These are phyloP conservation scores for Colletotrichum simmondsii DNA, from an alignment of 2,329 filamentous ascomycete genomes.

Conservation along the genomic window DNA sequence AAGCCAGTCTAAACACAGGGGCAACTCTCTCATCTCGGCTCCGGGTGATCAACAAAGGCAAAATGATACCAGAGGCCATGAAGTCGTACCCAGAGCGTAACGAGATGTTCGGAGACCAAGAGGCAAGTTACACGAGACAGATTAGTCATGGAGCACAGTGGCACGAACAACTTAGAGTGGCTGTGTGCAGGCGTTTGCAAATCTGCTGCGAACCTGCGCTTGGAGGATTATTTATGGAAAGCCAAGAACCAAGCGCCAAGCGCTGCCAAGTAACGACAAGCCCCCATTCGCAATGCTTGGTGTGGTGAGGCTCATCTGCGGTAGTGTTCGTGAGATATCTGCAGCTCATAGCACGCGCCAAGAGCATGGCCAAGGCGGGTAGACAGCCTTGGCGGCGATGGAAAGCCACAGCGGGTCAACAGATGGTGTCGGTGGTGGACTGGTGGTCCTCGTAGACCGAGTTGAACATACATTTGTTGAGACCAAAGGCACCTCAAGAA, in stretches of 20 bases:
- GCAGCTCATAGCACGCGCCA: neutral
- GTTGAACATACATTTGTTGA: neutral
- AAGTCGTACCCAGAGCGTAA: too few species aligned
- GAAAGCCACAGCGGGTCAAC: neutral
- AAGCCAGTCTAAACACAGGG: slow-evolving; percentile 8
- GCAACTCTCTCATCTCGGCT: slow-evolving; percentile 27
- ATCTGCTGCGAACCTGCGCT: neutral
- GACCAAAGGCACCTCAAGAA: slow-evolving; percentile 26
- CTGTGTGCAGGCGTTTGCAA: neutral
- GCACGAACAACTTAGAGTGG: neutral
- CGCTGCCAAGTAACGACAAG: slow-evolving; percentile 11
- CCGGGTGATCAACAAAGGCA: slow-evolving; percentile 12
- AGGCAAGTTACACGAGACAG: neutral
- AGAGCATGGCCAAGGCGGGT: slow-evolving; percentile 6
- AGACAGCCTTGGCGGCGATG: slow-evolving; percentile 11
- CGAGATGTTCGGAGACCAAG: neutral
- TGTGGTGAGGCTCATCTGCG: neutral
- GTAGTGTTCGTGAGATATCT: slow-evolving; percentile 1
- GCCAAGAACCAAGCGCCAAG: slow-evolving; percentile 24
- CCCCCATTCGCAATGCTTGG: slow-evolving; percentile 7
- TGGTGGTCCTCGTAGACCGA: neutral
- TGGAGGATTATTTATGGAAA: slow-evolving; percentile 11
- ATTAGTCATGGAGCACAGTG: neutral
- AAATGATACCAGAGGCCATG: neutral
- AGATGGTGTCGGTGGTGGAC: neutral